Evolutionary conservation across 441 rosid species (phyloP).

Genomic region (Erodium trifolium): DNA sequence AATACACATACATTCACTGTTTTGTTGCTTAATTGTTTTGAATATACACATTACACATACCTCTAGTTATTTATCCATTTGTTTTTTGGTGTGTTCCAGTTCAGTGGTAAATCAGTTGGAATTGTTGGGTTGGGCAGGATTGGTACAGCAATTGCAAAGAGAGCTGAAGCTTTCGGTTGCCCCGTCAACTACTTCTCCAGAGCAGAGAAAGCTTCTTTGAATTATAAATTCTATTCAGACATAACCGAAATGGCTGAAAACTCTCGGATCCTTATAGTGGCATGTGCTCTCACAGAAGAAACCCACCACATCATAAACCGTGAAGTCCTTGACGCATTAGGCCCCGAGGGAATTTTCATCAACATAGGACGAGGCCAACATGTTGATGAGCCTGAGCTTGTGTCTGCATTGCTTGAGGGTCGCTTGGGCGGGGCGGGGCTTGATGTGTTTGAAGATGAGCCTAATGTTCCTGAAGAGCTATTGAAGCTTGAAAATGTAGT

Average conservation of each 20-base stretch:
- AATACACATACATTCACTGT: not conserved
- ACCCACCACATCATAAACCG: constrained; percentile 43
- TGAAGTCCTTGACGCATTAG: constrained; percentile 49
- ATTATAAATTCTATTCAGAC: constrained; percentile 41
- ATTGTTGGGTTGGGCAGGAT: constrained; percentile 61
- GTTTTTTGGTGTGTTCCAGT: constrained; percentile 27
- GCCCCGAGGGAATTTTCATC: constrained; percentile 44
- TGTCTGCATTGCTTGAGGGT: constrained; percentile 49
- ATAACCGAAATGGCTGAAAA: constrained; percentile 42
- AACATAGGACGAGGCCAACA: constrained; percentile 57
- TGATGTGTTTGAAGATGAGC: constrained; percentile 57
- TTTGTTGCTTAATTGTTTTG: not conserved
- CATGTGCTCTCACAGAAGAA: constrained; percentile 44
- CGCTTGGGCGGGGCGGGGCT: constrained; percentile 55
- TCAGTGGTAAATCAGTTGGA: constrained; percentile 52
- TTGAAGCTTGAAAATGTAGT: constrained; percentile 46
- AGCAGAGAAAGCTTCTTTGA: constrained; percentile 30
- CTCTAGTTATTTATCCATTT: constrained; percentile 5
- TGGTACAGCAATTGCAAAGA: constrained; percentile 53
- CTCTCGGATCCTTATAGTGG: constrained; percentile 48
- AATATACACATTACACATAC: too few species aligned
- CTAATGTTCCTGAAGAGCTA: constrained; percentile 45
- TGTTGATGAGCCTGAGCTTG: constrained; percentile 51
- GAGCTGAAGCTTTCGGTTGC: constrained; percentile 58
- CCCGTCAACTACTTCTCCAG: constrained; percentile 46